Conservation (phyloP, 106 monocot genomes). For the Apostasia shenzhenica region DNA sequence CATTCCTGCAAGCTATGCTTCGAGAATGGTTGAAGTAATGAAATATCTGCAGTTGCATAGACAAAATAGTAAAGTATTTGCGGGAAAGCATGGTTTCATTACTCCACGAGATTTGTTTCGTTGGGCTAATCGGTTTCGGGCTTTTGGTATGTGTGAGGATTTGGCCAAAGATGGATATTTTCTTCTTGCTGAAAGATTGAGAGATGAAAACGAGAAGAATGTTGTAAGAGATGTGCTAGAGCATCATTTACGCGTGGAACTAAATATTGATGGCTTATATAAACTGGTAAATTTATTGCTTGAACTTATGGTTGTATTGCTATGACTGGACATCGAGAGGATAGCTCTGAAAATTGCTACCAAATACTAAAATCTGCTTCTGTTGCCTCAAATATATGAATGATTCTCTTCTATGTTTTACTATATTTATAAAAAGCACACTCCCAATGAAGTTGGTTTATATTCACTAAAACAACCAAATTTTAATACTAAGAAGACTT, state of each 20-base stretch:
- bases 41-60: constrained; percentile 89
- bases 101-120: constrained; percentile 93
- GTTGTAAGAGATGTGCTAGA: constrained; percentile 68
- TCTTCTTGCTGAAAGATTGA: constrained; percentile 92
- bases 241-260: constrained; percentile 38
- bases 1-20: constrained; percentile 67
- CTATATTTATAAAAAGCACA: no score
- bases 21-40: constrained; percentile 85
- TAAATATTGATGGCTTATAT: constrained; percentile 47
- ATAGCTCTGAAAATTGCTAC: not conserved
- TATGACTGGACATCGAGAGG: not conserved
- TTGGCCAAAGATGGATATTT: constrained; percentile 85
- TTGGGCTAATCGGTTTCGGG: constrained; percentile 72
- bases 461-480: no score
- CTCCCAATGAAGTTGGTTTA: no score
- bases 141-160: constrained; percentile 68
- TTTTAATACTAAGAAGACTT: no score
- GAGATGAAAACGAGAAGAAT: constrained; percentile 76
- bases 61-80: constrained; percentile 96
- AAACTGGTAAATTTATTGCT: constrained; percentile 16
- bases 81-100: constrained; percentile 97
- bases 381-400: not conserved
- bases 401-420: no score
- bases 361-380: not conserved
- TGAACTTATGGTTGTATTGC: not conserved